phyloP scores from a whole-genome alignment of 2,329 filamentous ascomycete species.

The Aquanectria penicillioides region DNA sequence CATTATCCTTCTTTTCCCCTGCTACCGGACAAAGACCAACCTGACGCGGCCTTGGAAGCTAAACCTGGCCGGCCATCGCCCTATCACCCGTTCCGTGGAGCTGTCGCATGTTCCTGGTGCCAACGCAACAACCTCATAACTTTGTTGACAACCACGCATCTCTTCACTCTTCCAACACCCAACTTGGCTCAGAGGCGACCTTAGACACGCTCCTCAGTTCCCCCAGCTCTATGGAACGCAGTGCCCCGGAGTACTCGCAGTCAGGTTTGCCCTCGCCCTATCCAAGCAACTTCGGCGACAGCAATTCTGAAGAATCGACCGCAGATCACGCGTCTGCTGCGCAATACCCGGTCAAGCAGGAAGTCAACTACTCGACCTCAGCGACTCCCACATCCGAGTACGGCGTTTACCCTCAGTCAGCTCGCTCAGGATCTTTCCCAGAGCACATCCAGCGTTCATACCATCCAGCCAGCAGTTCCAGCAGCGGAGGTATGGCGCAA shows the following conservation, averaged over 20 bases:
- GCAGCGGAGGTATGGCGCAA: constrained; percentile 94
- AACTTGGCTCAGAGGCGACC: constrained; percentile 41
- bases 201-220: constrained; percentile 38
- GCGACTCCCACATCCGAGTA: constrained; percentile 92
- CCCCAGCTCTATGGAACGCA: constrained; percentile 64
- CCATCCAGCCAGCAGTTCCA: constrained; percentile 79
- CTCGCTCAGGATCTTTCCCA: constrained; percentile 85
- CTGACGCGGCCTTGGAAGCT: constrained; percentile 47
- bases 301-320: constrained; percentile 84
- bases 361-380: constrained; percentile 80
- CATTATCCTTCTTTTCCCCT: constrained; percentile 41
- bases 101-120: constrained; percentile 48
- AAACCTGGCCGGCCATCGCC: constrained; percentile 44
- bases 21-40: constrained; percentile 42
- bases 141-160: constrained; percentile 42
- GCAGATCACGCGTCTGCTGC: constrained; percentile 95
- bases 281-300: constrained; percentile 71
- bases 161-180: constrained; percentile 34
- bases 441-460: constrained; percentile 89
- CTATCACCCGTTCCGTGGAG: constrained; percentile 44
- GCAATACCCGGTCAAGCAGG: constrained; percentile 85
- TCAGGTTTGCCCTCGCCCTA: constrained; percentile 85
- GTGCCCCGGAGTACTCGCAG: constrained; percentile 82
- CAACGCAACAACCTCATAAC: constrained; percentile 46
- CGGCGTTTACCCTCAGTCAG: constrained; percentile 78